These are phyloP conservation scores for Candida broadrunensis DNA, from an alignment of 805 yeast species.

Conservation along the genomic window DNA sequence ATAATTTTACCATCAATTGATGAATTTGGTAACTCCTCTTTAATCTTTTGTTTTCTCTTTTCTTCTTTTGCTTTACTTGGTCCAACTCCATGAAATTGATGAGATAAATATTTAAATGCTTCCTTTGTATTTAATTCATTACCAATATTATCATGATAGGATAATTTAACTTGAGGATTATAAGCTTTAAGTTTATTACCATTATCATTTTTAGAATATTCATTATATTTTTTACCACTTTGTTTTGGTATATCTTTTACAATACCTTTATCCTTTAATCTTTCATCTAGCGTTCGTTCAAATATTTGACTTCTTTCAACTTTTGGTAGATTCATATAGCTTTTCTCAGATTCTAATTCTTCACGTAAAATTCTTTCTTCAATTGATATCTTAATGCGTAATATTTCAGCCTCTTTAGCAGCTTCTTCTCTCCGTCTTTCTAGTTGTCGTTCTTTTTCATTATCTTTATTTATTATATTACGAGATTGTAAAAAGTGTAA, in stretches of 20 bases:
- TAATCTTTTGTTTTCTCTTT: neutral
- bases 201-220: neutral
- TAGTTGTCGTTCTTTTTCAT: conserved; percentile 9
- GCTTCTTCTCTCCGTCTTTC: conserved; percentile 17
- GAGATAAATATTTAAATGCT: conserved; percentile 76
- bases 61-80: conserved; percentile 4
- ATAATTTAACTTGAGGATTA: conserved; percentile 49
- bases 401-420: conserved; percentile 25
- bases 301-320: conserved; percentile 25
- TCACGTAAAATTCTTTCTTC: conserved; percentile 33
- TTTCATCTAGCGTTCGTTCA: conserved; percentile 26
- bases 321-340: conserved; percentile 21
- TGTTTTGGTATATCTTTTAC: conserved; percentile 1
- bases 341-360: conserved; percentile 22
- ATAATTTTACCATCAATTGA: neutral
- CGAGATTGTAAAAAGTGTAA: conserved; percentile 23
- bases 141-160: conserved; percentile 66
- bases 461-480: conserved; percentile 12
- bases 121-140: conserved; percentile 56
- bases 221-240: neutral
- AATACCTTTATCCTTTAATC: conserved; percentile 24
- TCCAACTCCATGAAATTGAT: conserved; percentile 66
- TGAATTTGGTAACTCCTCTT: neutral
- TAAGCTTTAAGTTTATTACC: conserved; percentile 22
- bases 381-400: conserved; percentile 24